These are phyloP conservation scores for Heliamphora pulchella DNA, from an alignment of 179 eudicot genomes.

Conservation along the genomic window DNA sequence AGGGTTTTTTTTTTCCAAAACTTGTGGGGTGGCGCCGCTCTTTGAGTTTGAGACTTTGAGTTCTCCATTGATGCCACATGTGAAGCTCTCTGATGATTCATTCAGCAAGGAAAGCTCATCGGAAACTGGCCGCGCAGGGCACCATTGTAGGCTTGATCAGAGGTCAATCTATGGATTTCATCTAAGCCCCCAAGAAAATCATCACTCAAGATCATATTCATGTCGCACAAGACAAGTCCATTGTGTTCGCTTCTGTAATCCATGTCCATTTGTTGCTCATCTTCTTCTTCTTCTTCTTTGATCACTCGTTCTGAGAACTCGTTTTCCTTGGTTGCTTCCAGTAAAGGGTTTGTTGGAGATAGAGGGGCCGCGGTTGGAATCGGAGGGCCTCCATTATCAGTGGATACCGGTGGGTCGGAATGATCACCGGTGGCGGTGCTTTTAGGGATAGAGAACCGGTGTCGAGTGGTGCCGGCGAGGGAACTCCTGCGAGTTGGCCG, in stretches of 20 bases:
- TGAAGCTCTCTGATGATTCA: too few relatives aligned
- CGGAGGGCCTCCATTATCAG: neutral
- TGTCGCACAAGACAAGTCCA: neutral
- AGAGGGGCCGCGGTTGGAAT: neutral
- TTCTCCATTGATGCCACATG: too few relatives aligned
- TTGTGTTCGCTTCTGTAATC: neutral
- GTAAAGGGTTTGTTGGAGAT: constrained; percentile 14
- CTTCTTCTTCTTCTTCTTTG: constrained; percentile 12
- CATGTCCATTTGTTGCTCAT: neutral
- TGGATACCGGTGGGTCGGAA: neutral
- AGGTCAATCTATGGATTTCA: constrained; percentile 24
- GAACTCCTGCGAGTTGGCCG: constrained; percentile 64
- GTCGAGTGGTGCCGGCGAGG: constrained; percentile 68
- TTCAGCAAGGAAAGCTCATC: neutral
- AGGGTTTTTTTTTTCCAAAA: too few relatives aligned
- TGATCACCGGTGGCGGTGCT: constrained; percentile 12
- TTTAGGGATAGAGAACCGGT: constrained; percentile 31
- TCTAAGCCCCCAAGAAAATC: constrained; percentile 37
- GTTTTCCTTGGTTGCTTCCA: neutral
- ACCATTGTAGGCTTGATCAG: neutral
- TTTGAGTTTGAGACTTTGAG: too few relatives aligned
- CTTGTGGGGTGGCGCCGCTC: too few relatives aligned
- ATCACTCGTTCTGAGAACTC: neutral
- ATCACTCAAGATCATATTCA: constrained; percentile 22
- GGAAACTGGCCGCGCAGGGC: neutral